Base-by-base conservation (phyloP, 192 early-diverging fungal species). In the Umbelopsis vinacea region DNA sequence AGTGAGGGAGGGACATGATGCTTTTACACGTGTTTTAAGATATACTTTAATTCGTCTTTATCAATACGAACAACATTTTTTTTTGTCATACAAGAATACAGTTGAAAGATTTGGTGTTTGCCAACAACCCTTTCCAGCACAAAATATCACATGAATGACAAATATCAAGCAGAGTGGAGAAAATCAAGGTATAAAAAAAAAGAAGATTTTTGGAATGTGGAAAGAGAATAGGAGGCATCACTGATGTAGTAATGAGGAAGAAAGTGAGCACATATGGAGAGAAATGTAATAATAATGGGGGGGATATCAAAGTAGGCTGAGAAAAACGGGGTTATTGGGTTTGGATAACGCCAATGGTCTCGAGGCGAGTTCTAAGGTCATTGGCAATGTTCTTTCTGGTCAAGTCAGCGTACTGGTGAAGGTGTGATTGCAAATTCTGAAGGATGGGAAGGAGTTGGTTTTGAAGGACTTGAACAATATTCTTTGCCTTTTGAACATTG, bases 401-500 rank as follows among this genome's bases (percentile, higher is more conserved):
- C 5, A 70, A 17, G 3, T 74, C 69, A 37, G 71, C 52, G 23
- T 80, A 80, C 12, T 72, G 68, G 23, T 60, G 69, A 11, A 80
- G 60, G 29, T 80, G 67, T 38, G 73, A 73, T 71, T 78, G 83
- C 15, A 88, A 45, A 26, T 76, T 78, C 40, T 81, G 21, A 37
- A 88, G 72, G 9, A 88, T 53, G 5, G 87, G 87, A 5, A 86
- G 70, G 12, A 84, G 80, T 67, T 88, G 79, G 11, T 83, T 73
- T 60, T 82, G 83, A 38, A 81, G 82, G 46, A 85, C 68, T 11
- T 82, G 67, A 22, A 86, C 70, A 60, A 89, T 79, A 46, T 87
- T 82, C 52, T 77, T 79, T n/a, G 86, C 85, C 77, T 86, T 87
- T 60, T 89, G 79, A 35, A 83, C 35, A 22, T 82, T 72, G 26